Evolutionary conservation across 2,329 filamentous ascomycete species (phyloP).

Genomic region (Scorias spongiosa): DNA sequence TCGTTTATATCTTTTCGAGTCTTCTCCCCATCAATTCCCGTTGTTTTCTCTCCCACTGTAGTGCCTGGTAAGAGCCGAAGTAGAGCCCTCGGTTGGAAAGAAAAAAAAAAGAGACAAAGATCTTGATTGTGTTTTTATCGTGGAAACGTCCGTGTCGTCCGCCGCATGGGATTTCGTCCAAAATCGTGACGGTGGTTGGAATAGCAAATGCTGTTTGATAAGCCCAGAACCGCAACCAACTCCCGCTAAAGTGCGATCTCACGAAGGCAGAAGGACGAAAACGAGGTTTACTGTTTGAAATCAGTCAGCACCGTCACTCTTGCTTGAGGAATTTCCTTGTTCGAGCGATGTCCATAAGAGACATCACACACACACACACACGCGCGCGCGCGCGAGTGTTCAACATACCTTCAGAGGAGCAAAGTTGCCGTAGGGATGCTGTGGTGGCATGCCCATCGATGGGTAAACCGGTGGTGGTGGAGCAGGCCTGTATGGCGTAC

Average conservation of each 20-base stretch:
- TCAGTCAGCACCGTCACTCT: not conserved
- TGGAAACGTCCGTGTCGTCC: too few relatives aligned
- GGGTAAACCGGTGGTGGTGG: slow-evolving; percentile 64
- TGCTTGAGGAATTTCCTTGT: not conserved
- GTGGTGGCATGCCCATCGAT: slow-evolving; percentile 49
- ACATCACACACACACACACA: not conserved
- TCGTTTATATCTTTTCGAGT: too few relatives aligned
- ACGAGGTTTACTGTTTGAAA: slow-evolving; percentile 21
- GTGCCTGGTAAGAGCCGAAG: too few relatives aligned
- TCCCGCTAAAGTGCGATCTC: slow-evolving; percentile 26
- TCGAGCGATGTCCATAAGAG: not conserved
- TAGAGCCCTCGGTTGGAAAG: too few relatives aligned
- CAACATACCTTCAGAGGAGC: slow-evolving; percentile 48
- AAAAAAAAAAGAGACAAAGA: too few relatives aligned
- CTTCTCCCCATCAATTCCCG: too few relatives aligned
- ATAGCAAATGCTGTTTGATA: slow-evolving; percentile 2
- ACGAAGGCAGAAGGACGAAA: slow-evolving; percentile 23
- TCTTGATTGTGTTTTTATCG: too few relatives aligned
- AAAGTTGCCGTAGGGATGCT: slow-evolving; percentile 49
- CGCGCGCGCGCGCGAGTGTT: too few relatives aligned
- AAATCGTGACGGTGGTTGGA: not conserved
- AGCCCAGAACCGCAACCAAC: slow-evolving; percentile 17
- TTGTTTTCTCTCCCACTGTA: too few relatives aligned
- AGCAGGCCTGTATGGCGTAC: slow-evolving; percentile 90
- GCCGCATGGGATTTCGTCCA: not conserved